Percentiles rank a stretch among this genome's conserved stretches.
Evolutionary conservation across 805 yeast species (phyloP).

Genomic region (Suhomyces kilbournensis): DNA sequence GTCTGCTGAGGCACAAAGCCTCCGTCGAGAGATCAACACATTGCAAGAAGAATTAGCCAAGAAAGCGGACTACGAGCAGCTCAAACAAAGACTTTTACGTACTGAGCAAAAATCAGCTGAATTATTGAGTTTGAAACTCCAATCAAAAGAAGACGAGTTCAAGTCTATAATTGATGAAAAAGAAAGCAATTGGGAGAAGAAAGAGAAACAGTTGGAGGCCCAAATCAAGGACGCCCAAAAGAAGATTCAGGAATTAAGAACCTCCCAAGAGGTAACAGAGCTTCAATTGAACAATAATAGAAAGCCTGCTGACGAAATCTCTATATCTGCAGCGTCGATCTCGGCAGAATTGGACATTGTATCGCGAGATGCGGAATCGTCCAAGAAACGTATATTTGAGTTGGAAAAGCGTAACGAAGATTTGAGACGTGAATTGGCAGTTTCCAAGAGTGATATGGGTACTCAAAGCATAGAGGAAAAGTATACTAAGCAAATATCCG

Average conservation of each 20-base stretch:
- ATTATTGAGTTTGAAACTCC: constrained; percentile 49
- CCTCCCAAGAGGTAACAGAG: constrained; percentile 61
- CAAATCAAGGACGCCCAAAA: constrained; percentile 52
- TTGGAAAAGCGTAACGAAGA: constrained; percentile 78
- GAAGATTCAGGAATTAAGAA: constrained; percentile 61
- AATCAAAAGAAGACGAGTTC: constrained; percentile 73
- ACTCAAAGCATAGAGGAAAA: constrained; percentile 37
- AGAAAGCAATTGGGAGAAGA: constrained; percentile 62
- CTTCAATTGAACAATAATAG: constrained; percentile 49
- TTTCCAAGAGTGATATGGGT: constrained; percentile 48
- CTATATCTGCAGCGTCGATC: constrained; percentile 27
- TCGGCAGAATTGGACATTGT: constrained; percentile 60
- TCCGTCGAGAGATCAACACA: constrained; percentile 48
- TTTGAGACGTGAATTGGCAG: constrained; percentile 61
- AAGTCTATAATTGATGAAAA: constrained; percentile 68
- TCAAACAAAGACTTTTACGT: constrained; percentile 59
- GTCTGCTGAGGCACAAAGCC: constrained; percentile 48
- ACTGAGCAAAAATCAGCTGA: constrained; percentile 61
- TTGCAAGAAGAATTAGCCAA: constrained; percentile 59
- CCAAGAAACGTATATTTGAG: constrained; percentile 64
- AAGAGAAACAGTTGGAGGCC: constrained; percentile 50
- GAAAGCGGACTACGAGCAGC: constrained; percentile 74
- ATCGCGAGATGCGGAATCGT: constrained; percentile 70
- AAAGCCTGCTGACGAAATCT: constrained; percentile 17
- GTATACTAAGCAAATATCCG: constrained; percentile 46